Percentiles rank a stretch among this genome's conserved stretches.
Conservation (phyloP, 2,329 filamentous ascomycete species). For the Beauveria sp. region DNA sequence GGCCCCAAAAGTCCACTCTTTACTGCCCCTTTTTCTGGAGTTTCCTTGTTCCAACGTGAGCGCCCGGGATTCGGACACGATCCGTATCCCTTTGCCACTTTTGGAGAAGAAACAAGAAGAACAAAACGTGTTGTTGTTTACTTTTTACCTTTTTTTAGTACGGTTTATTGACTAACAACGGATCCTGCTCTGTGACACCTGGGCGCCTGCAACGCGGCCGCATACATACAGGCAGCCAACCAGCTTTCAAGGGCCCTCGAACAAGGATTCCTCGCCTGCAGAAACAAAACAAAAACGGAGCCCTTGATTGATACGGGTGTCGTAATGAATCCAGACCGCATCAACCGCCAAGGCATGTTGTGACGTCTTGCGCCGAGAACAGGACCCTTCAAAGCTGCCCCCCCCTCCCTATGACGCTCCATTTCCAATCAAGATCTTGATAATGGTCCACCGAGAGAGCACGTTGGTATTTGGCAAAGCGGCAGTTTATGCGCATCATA, state of each 20-base stretch:
- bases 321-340: background rate
- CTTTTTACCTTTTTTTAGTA: background rate
- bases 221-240: too few relatives aligned
- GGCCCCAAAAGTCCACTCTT: background rate
- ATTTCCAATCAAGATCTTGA: background rate
- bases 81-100: background rate
- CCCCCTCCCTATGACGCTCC: background rate
- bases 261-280: background rate
- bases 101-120: too few relatives aligned
- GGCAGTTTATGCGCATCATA: background rate
- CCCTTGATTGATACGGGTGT: too few relatives aligned
- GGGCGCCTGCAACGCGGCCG: background rate
- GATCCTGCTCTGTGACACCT: background rate
- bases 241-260: too few relatives aligned
- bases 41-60: too few relatives aligned
- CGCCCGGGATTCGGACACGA: background rate
- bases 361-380: background rate
- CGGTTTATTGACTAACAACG: background rate
- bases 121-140: background rate
- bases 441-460: background rate
- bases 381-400: background rate
- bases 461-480: background rate
- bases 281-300: background rate
- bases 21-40: too few relatives aligned
- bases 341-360: background rate